Base-by-base conservation (phyloP, 805 yeast species). In the Yamadazyma sp. region DNA sequence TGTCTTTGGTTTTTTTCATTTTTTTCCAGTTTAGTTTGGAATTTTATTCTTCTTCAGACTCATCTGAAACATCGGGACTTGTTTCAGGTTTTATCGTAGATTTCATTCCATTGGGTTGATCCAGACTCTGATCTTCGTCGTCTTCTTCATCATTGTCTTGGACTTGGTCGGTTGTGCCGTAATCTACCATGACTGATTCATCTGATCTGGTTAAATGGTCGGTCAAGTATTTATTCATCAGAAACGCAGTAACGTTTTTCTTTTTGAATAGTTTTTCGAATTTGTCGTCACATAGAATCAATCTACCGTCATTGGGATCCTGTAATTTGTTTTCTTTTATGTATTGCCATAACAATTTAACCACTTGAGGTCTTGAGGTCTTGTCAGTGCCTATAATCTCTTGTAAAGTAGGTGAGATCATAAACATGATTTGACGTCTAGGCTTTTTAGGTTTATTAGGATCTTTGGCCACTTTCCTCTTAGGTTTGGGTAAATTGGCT, bases 321-420 rank as follows among this genome's bases (percentile, higher is more conserved):
- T 85, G 94, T 20, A 86, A 56, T 19, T 73, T 55, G 40, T 82
- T 52, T 8, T 55, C 73, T 47, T 78, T 80, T 38, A 86, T 82
- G 55, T 86, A 76, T 10, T 66, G 72, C 94, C 94, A 85, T 4
- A 84, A 53, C 30, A 57, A 57, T 42, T 82, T 82, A 7, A 83
- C 88, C 12, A 82, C 79, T 51, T 81, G 81, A 0, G 91, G 79
- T 45, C 95, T 61, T 3, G 89, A 70, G 27, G 76, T 50, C 36
- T 59, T 67, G 2, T 52, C 52, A 2, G 31, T 40, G 0, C 67
- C 69, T 7, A 85, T 51, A 11, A 86, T 53, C 3, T 53, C 65
- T 32, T 69, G 65, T 21, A 86, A 63, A 24, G 70, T 71, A 2
- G 72, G 65, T 20, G 83, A 75, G 16, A 83, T 53, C 7, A 55